Evolutionary conservation across 306 rosid species (phyloP).

Genomic region (Cyamopsis tetragonoloba): DNA sequence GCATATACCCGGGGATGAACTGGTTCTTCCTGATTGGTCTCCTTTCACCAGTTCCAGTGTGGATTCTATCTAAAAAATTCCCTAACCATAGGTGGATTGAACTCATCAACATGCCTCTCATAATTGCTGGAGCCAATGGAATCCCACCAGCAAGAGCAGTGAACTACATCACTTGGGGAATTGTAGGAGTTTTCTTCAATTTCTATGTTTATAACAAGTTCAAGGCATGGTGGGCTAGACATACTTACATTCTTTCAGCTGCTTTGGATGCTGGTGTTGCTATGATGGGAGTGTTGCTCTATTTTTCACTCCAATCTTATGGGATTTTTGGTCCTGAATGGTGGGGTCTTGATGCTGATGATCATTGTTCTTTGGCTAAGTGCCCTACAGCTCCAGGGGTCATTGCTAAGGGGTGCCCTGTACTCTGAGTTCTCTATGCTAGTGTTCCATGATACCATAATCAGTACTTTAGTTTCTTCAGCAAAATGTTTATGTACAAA

Average conservation of each 20-base stretch:
- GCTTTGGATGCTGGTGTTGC: conserved; percentile 74
- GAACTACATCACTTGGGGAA: conserved; percentile 48
- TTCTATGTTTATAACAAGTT: conserved; percentile 35
- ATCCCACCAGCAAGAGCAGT: conserved; percentile 50
- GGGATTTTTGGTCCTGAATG: conserved; percentile 41
- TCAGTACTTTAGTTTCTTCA: too few species aligned
- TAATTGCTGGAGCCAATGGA: conserved; percentile 22
- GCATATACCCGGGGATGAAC: conserved; percentile 50
- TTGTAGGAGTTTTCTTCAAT: conserved; percentile 66
- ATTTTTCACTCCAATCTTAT: conserved; percentile 48
- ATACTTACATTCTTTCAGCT: conserved; percentile 67
- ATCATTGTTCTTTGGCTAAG: conserved; percentile 51
- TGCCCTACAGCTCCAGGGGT: conserved; percentile 80
- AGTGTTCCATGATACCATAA: too few species aligned
- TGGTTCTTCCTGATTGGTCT: conserved; percentile 63
- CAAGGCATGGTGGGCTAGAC: conserved; percentile 71
- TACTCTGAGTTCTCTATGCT: conserved; percentile 24
- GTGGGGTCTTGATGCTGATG: conserved; percentile 59
- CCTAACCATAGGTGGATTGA: conserved; percentile 47
- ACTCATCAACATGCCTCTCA: conserved; percentile 58
- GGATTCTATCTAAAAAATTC: conserved; percentile 38
- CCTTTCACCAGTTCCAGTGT: conserved; percentile 54
- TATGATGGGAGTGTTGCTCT: conserved; percentile 44
- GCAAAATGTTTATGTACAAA: too few species aligned
- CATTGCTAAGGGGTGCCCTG: conserved; percentile 45